Percentiles rank a stretch among this genome's conserved stretches.
Evolutionary conservation across 1,284 basidiomycete species (phyloP).

Genomic region (Naganishia sp.): DNA sequence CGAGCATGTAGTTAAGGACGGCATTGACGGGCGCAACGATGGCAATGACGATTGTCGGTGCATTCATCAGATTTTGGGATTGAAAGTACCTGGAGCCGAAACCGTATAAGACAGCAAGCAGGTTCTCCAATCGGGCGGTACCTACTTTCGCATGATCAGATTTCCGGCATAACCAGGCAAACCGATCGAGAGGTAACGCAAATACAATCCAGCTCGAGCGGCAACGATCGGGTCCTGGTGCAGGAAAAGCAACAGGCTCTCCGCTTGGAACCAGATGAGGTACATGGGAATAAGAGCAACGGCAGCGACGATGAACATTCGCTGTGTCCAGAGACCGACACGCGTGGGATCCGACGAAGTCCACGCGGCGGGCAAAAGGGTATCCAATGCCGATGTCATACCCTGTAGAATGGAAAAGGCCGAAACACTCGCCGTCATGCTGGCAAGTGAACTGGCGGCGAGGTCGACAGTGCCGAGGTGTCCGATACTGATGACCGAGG

Average conservation of each 20-base stretch:
- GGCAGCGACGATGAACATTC: constrained; percentile 60
- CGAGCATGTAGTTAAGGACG: constrained; percentile 78
- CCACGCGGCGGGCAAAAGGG: constrained; percentile 87
- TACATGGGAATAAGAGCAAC: constrained; percentile 45
- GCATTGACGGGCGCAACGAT: constrained; percentile 85
- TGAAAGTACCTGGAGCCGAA: constrained; percentile 72
- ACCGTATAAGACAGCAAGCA: neutral
- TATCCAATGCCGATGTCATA: constrained; percentile 74
- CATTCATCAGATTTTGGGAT: constrained; percentile 79
- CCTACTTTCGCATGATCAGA: constrained; percentile 47
- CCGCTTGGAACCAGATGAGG: constrained; percentile 72
- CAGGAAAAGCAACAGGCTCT: constrained; percentile 71
- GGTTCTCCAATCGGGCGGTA: neutral
- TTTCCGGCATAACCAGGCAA: constrained; percentile 73
- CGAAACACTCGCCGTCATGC: constrained; percentile 76
- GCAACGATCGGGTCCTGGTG: constrained; percentile 84
- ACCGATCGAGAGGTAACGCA: constrained; percentile 75
- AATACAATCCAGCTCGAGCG: constrained; percentile 70
- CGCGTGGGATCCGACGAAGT: constrained; percentile 77
- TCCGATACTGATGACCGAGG: constrained; percentile 70
- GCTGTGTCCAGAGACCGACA: constrained; percentile 86
- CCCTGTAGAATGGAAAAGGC: constrained; percentile 78
- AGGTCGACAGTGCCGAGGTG: constrained; percentile 71
- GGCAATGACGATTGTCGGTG: constrained; percentile 82
- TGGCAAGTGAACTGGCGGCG: constrained; percentile 63